Percentiles rank a stretch among this genome's conserved stretches.
These are phyloP conservation scores for Strobilomyces echinocephalus DNA, from an alignment of 768 basidiomycete species.

Conservation along the genomic window DNA sequence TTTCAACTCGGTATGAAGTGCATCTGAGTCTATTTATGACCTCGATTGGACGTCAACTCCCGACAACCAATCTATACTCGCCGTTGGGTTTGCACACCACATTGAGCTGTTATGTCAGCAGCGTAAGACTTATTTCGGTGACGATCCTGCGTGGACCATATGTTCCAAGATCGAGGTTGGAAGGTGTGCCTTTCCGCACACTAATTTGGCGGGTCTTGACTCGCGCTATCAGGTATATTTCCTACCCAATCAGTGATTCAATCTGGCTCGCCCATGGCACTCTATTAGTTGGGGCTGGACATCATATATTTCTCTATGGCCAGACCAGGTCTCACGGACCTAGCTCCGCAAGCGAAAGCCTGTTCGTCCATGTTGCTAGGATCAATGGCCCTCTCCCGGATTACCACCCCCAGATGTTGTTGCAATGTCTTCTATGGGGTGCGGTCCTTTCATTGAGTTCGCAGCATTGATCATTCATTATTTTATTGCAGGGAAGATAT, in stretches of 20 bases:
- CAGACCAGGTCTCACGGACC: slow-evolving; percentile 32
- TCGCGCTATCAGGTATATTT: slow-evolving; percentile 52
- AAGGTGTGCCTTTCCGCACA: slow-evolving; percentile 42
- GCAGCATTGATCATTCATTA: not conserved
- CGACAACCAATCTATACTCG: slow-evolving; percentile 84
- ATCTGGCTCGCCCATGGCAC: slow-evolving; percentile 87
- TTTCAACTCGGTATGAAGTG: slow-evolving; percentile 10
- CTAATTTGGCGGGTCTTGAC: slow-evolving; percentile 1
- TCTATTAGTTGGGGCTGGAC: slow-evolving; percentile 75
- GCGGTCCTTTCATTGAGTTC: slow-evolving; percentile 19
- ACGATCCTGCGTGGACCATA: slow-evolving; percentile 72
- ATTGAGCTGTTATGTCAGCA: slow-evolving; percentile 90
- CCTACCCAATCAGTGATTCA: slow-evolving; percentile 79
- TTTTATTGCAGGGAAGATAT: slow-evolving; percentile 66
- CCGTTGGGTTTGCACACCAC: slow-evolving; percentile 77
- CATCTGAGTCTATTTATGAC: slow-evolving; percentile 63
- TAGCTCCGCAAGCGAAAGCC: slow-evolving; percentile 37
- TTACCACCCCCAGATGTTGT: slow-evolving; percentile 89
- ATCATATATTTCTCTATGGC: slow-evolving; percentile 78
- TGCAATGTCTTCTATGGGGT: slow-evolving; percentile 95
- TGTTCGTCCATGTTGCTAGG: slow-evolving; percentile 80
- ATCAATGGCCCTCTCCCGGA: slow-evolving; percentile 85
- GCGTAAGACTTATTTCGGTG: slow-evolving; percentile 86
- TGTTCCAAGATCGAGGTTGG: slow-evolving; percentile 67
- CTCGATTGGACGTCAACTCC: slow-evolving; percentile 93